Evolutionary conservation across 139 green algal genomes (phyloP).

Genomic region (Prasinococcaceae sp.): DNA sequence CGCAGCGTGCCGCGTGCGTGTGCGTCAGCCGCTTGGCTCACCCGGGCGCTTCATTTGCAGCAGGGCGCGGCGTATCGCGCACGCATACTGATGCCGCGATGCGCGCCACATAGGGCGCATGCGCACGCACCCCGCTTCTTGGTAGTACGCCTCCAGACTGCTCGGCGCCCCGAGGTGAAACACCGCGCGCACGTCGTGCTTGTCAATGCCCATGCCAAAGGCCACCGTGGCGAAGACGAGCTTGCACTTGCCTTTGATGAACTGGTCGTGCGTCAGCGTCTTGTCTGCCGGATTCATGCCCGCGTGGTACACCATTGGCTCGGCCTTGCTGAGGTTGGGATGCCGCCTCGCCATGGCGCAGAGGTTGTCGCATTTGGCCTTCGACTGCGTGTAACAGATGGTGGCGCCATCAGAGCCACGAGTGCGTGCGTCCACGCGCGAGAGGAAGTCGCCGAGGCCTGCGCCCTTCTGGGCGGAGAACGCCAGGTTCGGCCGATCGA

Average conservation of each 20-base stretch:
- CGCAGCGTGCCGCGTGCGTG: too few species aligned
- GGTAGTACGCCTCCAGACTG: constrained; percentile 23
- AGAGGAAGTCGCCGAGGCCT: not conserved
- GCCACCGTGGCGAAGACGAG: constrained; percentile 34
- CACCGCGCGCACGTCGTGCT: constrained; percentile 25
- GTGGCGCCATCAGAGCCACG: too few species aligned
- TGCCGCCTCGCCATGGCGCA: too few species aligned
- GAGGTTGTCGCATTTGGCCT: too few species aligned
- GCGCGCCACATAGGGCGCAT: too few species aligned
- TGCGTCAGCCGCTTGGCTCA: too few species aligned
- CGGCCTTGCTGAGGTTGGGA: too few species aligned
- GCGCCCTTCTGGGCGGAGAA: constrained; percentile 8
- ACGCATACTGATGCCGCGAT: too few species aligned
- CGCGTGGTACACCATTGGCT: constrained; percentile 9
- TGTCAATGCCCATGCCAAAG: constrained; percentile 40
- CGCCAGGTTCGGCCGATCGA: constrained; percentile 83
- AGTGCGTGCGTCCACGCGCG: not conserved
- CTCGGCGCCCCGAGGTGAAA: constrained; percentile 13
- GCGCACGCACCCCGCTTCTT: too few species aligned
- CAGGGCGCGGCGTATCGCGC: too few species aligned
- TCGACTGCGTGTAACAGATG: too few species aligned
- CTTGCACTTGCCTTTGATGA: not conserved
- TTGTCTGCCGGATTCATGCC: not conserved
- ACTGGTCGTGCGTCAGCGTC: not conserved
- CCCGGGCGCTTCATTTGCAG: too few species aligned